Evolutionary conservation across 208 protist genomes (phyloP), one percentile per base, ranked within the genome.

Genomic region (Chromosphaera perkinsii): DNA sequence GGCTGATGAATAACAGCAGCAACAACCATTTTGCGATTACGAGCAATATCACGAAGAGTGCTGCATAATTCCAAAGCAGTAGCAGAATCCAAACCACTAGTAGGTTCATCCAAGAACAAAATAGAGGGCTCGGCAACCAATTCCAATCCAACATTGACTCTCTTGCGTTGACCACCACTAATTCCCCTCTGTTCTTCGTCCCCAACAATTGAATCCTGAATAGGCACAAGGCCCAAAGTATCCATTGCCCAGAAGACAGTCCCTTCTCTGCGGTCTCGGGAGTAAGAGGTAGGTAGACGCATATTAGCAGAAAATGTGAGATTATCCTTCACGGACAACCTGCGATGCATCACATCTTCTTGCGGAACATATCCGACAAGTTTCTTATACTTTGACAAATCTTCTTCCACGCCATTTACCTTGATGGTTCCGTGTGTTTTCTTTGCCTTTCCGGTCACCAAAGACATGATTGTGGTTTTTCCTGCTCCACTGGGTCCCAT

Each of bases 161-260:
- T 47, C 51, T 73, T 59, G 26, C 71, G 71, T 66, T 76, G 67
- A 17, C 71, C 71, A 22, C 71, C 71, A 26, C 52, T 69, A 29
- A 76, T 59, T 40, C 71, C 71, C 27, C 71, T 51, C 35, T 22
- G 9, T 12, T 43, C 36, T 10, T 60, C 43, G 20, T 60, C 64
- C 4, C 64, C 64, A 14, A 27, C 12, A 14, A 62, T 26, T 9
- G 24, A 32, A 33, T 69, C 32, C 5, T 7, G 10, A 10, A 69
- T 56, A 22, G 63, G 64, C 17, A 7, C 9, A 9, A 69, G 35
- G 31, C 20, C n/a, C 27, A 69, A 33, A n/a, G 12, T 40, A 26
- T n/a, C n/a, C 49, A 69, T 5, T 22, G 22, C 43, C 22, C 56
- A 22, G 35, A 67, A 26, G 7, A 60, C 64, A 9, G 20, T 26